Conservation (phyloP, 1,284 basidiomycete genomes). For the Ganoderma lucidum region DNA sequence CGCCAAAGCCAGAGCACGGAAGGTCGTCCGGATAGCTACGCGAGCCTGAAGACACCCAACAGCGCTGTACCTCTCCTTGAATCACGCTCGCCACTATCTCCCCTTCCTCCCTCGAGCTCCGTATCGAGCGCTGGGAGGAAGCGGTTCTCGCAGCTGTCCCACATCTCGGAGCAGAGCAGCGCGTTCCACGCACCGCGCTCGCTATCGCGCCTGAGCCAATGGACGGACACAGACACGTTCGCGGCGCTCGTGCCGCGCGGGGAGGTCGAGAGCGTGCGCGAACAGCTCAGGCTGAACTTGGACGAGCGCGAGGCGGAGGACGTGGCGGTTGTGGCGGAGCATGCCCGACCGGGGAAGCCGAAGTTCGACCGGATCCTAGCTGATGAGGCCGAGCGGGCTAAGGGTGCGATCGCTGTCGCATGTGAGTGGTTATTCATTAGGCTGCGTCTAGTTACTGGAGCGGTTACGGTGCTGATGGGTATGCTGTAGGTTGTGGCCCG, state of each 20-base stretch:
- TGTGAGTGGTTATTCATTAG: slow-evolving; percentile 55
- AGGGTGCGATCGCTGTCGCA: slow-evolving; percentile 71
- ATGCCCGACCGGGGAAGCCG: slow-evolving; percentile 79
- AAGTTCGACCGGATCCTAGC: slow-evolving; percentile 70
- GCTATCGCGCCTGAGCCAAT: slow-evolving; percentile 36
- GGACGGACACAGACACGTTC: slow-evolving; percentile 42
- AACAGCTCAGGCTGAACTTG: slow-evolving; percentile 58
- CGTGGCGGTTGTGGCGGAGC: slow-evolving; percentile 71
- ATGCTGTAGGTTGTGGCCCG: slow-evolving; percentile 72
- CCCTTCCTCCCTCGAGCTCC: slow-evolving; percentile 21
- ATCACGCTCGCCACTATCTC: not conserved
- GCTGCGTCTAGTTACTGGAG: not conserved
- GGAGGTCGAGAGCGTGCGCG: slow-evolving; percentile 33
- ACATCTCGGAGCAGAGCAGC: slow-evolving; percentile 17
- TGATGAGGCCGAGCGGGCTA: slow-evolving; percentile 67
- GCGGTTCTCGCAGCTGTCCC: slow-evolving; percentile 23
- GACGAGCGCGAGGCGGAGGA: slow-evolving; percentile 75
- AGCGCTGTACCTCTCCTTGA: slow-evolving; percentile 35
- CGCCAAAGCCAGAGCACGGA: slow-evolving; percentile 12
- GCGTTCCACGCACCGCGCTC: slow-evolving; percentile 19
- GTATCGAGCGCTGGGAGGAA: not conserved
- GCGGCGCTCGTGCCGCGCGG: slow-evolving; percentile 39
- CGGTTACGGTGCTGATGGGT: slow-evolving; percentile 2
- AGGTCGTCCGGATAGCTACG: slow-evolving; percentile 3
- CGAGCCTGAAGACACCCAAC: slow-evolving; percentile 27